These are phyloP conservation scores for Bothriochloa decipiens DNA, from an alignment of 176 grass and related monocot species.

Conservation along the genomic window DNA sequence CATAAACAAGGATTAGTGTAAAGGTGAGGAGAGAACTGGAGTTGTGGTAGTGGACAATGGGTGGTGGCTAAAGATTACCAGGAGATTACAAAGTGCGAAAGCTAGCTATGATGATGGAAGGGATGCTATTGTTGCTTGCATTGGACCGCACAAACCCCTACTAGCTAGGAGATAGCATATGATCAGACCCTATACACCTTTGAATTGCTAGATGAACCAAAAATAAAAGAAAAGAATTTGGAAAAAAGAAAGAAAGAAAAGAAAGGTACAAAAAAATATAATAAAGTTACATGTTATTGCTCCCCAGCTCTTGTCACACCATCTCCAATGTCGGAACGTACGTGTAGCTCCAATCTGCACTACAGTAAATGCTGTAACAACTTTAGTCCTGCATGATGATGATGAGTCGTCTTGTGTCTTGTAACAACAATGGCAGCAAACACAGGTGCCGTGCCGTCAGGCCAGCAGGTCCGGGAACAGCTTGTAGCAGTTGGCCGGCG, in stretches of 20 bases:
- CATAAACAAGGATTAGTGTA: constrained; percentile 33
- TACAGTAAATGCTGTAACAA: constrained; percentile 31
- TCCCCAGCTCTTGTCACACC: constrained; percentile 36
- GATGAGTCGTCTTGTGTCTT: neutral
- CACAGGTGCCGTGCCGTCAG: neutral
- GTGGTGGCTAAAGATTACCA: constrained; percentile 84
- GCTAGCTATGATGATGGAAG: constrained; percentile 81
- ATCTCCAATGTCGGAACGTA: constrained; percentile 29
- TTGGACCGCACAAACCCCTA: constrained; percentile 53
- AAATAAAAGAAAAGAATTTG: constrained; percentile 25
- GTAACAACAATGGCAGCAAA: neutral
- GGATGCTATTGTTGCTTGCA: constrained; percentile 40
- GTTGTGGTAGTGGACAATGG: constrained; percentile 41
- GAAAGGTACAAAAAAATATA: constrained; percentile 39
- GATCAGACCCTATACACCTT: constrained; percentile 72
- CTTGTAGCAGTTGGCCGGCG: constrained; percentile 64
- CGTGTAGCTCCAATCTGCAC: constrained; percentile 44
- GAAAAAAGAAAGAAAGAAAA: neutral
- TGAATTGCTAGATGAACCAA: constrained; percentile 14
- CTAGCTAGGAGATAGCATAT: constrained; percentile 51
- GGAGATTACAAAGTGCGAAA: constrained; percentile 76
- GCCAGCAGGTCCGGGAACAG: constrained; percentile 84
- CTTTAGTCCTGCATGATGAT: constrained; percentile 27
- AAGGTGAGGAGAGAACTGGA: constrained; percentile 10
- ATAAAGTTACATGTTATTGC: constrained; percentile 43